These are phyloP conservation scores for Alternaria postmessia DNA, from an alignment of 2,329 filamentous ascomycete genomes.

Conservation along the genomic window DNA sequence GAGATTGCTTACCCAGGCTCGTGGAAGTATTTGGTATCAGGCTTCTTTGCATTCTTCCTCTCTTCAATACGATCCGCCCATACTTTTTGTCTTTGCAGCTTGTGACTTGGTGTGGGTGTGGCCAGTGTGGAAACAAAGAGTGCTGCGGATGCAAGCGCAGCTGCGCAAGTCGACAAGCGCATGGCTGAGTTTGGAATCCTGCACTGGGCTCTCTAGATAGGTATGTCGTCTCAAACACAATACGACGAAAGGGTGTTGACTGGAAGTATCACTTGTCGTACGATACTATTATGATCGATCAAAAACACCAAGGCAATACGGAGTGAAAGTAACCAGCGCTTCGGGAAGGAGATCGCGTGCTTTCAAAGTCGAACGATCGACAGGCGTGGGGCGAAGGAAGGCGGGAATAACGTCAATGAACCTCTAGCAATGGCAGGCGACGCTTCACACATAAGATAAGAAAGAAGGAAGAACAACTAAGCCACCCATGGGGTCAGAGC, in stretches of 20 bases:
- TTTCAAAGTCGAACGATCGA: not conserved
- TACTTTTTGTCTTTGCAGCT: not conserved
- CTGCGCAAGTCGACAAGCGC: slow-evolving; percentile 37
- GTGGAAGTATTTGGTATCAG: slow-evolving; percentile 48
- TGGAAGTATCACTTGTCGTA: not conserved
- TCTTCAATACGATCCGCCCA: not conserved
- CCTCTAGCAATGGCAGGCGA: not conserved
- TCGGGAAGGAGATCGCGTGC: slow-evolving; percentile 19
- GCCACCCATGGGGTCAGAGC: not conserved
- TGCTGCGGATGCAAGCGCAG: slow-evolving; percentile 29
- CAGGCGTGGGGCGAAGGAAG: slow-evolving; percentile 9
- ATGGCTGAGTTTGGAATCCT: slow-evolving; percentile 23
- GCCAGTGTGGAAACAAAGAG: slow-evolving; percentile 31
- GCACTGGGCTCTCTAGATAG: not conserved
- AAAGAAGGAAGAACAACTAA: not conserved
- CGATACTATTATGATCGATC: not conserved
- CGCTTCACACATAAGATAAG: not conserved
- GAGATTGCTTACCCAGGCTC: slow-evolving; percentile 46
- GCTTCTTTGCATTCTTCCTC: slow-evolving; percentile 11
- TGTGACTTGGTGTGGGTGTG: slow-evolving; percentile 24
- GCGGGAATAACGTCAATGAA: slow-evolving; percentile 1
- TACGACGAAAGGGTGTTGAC: not conserved
- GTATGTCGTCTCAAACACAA: not conserved
- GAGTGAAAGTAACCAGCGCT: not conserved
- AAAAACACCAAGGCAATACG: not conserved